Base-by-base conservation (phyloP, 164 flowering plant species). In the Saururus chinensis region DNA sequence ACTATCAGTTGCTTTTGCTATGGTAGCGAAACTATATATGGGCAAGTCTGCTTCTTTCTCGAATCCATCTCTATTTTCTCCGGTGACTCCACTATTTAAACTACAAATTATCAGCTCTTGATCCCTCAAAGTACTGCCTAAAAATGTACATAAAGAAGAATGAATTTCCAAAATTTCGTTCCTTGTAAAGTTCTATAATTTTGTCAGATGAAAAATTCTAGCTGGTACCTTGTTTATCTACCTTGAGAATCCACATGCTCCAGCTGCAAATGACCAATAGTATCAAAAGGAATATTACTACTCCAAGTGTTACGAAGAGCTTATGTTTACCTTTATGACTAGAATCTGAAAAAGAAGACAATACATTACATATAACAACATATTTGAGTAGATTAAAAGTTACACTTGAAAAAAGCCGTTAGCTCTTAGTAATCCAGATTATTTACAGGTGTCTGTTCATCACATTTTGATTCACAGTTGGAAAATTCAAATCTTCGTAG, bases 1-100 rank as follows among this genome's bases (percentile, higher is more conserved):
- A 61, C 66, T 60, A 25, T 66, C 19, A 9, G 76, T 73, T 7
- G 70, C 70, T 5, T 9, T 35, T 24, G 58, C 56, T 20, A 73
- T 16, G 8, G n/a, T 52, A 10, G 49, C 20, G 53, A 70, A 63
- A 37, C 57, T 19, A 30, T 62, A 65, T 0, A 68, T 52, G 2
- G 41, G 40, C 9, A 57, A 30, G 40, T 57, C 60, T 9, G 42
- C n/a, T 3, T 1, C 2, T 1, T 35, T 57, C 57, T 54, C 21
- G 12, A 24, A 54, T 19, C 16, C 25, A 19, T 54, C 57, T 24
- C 57, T 24, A 21, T 22, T 4, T 54, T 54, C 21, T 21, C 24
- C 57, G 14, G 57, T 20, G 4, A 8, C 25, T 54, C 57, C 21
- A 13, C 25, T 22, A 12, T 24, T 7, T 54, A 20, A 22, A 54